Evolutionary conservation across 78 protist genomes (phyloP).

Genomic region (Dictyostelium brefeldianum): DNA sequence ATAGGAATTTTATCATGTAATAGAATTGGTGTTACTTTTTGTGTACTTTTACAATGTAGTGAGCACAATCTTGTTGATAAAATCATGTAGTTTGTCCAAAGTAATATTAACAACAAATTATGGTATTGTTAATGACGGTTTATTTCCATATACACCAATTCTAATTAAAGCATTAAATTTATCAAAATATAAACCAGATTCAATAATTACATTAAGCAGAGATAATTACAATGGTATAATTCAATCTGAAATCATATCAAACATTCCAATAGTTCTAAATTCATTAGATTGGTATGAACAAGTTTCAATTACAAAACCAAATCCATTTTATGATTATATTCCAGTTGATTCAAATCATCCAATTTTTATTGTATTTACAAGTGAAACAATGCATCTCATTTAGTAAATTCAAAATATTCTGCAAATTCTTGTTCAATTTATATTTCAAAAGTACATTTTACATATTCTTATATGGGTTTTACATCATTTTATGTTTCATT

Average conservation of each 20-base stretch:
- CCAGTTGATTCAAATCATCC: constrained; percentile 16
- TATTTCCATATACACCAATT: too few relatives aligned
- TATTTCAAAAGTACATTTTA: background rate
- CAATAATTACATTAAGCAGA: background rate
- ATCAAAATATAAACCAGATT: background rate
- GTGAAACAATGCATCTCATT: constrained; percentile 58
- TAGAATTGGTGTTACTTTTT: too few relatives aligned
- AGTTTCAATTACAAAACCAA: background rate
- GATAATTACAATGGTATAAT: background rate
- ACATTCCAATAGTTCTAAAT: background rate
- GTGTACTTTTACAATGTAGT: too few relatives aligned
- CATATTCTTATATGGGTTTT: constrained; percentile 81
- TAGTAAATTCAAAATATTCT: background rate
- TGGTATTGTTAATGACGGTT: too few relatives aligned
- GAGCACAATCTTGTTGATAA: too few relatives aligned
- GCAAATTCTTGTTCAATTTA: background rate
- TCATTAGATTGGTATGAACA: constrained; percentile 9
- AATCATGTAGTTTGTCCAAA: too few relatives aligned
- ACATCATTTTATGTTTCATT: constrained; percentile 23
- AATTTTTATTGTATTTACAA: background rate
- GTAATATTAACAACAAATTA: too few relatives aligned
- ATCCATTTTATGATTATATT: background rate
- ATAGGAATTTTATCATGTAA: too few relatives aligned
- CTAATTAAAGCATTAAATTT: background rate
- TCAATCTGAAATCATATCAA: background rate